Evolutionary conservation across 306 rosid species (phyloP).

Genomic region (Cicer bijugum): DNA sequence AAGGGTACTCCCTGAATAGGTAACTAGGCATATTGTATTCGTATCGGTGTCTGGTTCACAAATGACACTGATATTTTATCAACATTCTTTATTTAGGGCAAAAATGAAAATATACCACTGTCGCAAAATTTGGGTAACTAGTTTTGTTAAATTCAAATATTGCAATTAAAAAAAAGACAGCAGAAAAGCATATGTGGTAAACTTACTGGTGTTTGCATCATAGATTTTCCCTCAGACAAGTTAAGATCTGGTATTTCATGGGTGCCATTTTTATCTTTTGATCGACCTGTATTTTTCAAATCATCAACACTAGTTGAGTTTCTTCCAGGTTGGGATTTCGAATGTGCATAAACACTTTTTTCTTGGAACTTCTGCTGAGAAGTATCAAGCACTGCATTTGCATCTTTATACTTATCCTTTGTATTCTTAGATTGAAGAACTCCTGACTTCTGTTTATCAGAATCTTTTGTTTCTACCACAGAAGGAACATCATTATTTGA

Average conservation of each 20-base stretch:
- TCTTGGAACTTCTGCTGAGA: constrained; percentile 63
- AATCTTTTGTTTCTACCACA: constrained; percentile 57
- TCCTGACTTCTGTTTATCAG: constrained; percentile 68
- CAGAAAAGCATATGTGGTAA: constrained; percentile 31
- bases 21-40: background rate
- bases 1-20: constrained; percentile 13
- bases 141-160: constrained; percentile 19
- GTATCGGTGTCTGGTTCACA: background rate
- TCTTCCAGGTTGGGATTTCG: constrained; percentile 69
- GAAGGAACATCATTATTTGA: constrained; percentile 61
- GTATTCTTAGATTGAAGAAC: constrained; percentile 57
- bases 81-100: constrained; percentile 12
- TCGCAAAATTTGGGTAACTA: background rate
- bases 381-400: constrained; percentile 55
- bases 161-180: constrained; percentile 11
- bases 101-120: constrained; percentile 8
- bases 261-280: constrained; percentile 66
- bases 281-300: constrained; percentile 52
- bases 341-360: constrained; percentile 57
- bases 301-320: constrained; percentile 52
- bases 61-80: background rate
- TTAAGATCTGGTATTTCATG: constrained; percentile 69
- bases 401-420: constrained; percentile 65
- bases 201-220: constrained; percentile 65
- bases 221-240: constrained; percentile 58